phyloP scores from a whole-genome alignment of 331 rosid genomes.

The Spiraea crenata region DNA sequence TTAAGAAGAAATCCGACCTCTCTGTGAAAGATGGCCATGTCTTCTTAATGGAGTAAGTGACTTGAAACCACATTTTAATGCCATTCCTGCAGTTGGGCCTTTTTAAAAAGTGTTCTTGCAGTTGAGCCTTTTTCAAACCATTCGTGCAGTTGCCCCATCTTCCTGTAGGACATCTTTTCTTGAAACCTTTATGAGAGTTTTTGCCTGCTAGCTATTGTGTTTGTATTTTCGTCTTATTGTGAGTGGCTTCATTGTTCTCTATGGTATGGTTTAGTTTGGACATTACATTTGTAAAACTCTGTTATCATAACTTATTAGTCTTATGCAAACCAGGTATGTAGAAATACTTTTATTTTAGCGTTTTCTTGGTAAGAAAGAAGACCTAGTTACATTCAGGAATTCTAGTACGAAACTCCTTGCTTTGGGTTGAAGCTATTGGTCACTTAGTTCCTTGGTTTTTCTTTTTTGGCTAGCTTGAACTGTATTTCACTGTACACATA shows the following conservation, averaged over 20 bases:
- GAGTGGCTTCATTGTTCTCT: background rate
- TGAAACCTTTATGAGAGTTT: background rate
- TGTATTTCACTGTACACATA: conserved; percentile 9
- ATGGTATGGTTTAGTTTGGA: background rate
- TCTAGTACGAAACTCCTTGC: too few relatives aligned
- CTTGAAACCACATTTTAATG: conserved; percentile 18
- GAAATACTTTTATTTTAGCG: too few relatives aligned
- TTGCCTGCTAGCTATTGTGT: background rate
- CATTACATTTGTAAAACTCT: background rate
- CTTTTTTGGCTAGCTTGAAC: background rate
- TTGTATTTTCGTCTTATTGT: background rate
- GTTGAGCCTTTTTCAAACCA: conserved; percentile 3
- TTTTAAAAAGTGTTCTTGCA: background rate
- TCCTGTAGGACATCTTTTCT: too few relatives aligned
- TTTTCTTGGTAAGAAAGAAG: too few relatives aligned
- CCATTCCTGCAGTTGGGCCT: background rate
- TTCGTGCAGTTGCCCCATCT: background rate
- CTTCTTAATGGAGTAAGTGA: conserved; percentile 87
- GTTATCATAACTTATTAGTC: too few relatives aligned
- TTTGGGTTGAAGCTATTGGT: background rate
- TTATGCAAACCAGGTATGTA: too few relatives aligned
- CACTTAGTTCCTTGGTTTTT: conserved; percentile 14
- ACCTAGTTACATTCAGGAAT: too few relatives aligned
- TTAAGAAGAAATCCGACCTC: conserved; percentile 93
- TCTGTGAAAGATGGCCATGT: conserved; percentile 95